These are phyloP conservation scores for Zymoseptoria crescenta DNA, from an alignment of 2,329 filamentous ascomycete species.

Conservation along the genomic window DNA sequence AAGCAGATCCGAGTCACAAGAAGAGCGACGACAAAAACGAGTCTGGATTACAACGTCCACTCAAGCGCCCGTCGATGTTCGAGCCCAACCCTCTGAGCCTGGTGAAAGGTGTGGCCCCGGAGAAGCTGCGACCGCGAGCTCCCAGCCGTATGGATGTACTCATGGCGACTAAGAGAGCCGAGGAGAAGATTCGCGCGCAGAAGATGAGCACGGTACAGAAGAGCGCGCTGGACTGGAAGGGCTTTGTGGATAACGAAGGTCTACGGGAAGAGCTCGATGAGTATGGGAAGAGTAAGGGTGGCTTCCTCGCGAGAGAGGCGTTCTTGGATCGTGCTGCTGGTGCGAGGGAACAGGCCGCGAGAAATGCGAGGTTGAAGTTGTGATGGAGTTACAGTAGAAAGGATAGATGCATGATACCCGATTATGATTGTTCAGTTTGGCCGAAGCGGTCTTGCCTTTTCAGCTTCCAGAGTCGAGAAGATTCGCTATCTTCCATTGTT, in stretches of 20 bases:
- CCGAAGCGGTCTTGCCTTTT: no score
- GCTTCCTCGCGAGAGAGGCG: conserved; percentile 54
- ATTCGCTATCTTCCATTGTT: no score
- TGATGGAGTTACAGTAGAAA: conserved; percentile 8
- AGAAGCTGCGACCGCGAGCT: conserved; percentile 34
- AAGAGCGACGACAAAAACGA: conserved; percentile 23
- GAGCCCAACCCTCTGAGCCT: conserved; percentile 43
- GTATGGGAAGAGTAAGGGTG: conserved; percentile 55
- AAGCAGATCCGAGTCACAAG: conserved; percentile 25
- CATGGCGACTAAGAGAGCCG: conserved; percentile 26
- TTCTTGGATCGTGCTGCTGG: conserved; percentile 53
- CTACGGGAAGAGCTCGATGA: conserved; percentile 54
- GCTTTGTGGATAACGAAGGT: conserved; percentile 54
- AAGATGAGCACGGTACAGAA: conserved; percentile 62
- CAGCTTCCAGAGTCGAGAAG: neutral
- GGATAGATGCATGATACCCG: neutral
- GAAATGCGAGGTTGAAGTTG: conserved; percentile 42
- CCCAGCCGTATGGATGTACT: conserved; percentile 26
- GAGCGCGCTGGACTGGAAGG: conserved; percentile 57
- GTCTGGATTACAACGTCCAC: conserved; percentile 31
- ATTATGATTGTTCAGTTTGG: neutral
- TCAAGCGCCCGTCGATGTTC: conserved; percentile 42
- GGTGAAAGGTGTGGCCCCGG: conserved; percentile 39
- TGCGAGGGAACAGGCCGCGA: conserved; percentile 49
- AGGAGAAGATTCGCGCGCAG: conserved; percentile 35